phyloP scores from a whole-genome alignment of 345 rosid genomes.

The Salix viminalis region DNA sequence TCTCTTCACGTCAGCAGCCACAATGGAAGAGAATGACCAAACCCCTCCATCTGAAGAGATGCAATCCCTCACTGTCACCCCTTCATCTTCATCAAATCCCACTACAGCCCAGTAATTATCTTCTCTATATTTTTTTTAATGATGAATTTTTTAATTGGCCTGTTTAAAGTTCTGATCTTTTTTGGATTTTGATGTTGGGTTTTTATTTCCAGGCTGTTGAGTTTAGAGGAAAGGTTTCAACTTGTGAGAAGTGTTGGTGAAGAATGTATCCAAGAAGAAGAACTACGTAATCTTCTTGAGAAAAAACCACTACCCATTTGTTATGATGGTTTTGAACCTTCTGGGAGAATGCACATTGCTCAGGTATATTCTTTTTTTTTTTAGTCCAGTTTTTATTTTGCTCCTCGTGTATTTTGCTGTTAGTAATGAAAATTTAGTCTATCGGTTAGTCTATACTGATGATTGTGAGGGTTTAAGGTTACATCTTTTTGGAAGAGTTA shows the following conservation, averaged over 20 bases:
- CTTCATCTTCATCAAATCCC: background rate
- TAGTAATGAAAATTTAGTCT: background rate
- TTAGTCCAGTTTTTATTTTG: background rate
- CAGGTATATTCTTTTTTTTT: conserved; percentile 42
- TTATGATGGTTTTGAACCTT: conserved; percentile 94
- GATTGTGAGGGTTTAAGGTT: background rate
- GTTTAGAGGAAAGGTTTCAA: conserved; percentile 56
- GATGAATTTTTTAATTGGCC: background rate
- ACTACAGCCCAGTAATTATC: conserved; percentile 1
- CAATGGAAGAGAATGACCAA: conserved; percentile 3
- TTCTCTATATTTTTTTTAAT: background rate
- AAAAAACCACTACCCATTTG: conserved; percentile 77
- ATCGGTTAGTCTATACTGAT: background rate
- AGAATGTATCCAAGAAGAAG: conserved; percentile 85
- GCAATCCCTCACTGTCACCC: conserved; percentile 7
- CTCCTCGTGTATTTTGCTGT: background rate
- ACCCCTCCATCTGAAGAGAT: conserved; percentile 3
- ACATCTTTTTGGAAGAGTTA: background rate
- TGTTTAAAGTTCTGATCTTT: background rate
- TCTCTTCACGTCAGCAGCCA: background rate
- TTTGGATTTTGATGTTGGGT: background rate
- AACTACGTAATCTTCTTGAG: conserved; percentile 61
- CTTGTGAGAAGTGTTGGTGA: conserved; percentile 77
- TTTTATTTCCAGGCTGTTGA: conserved; percentile 30
- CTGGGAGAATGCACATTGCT: conserved; percentile 94